These are phyloP conservation scores for Phytophthora pini DNA, from an alignment of 352 stramenopile species.

Conservation along the genomic window DNA sequence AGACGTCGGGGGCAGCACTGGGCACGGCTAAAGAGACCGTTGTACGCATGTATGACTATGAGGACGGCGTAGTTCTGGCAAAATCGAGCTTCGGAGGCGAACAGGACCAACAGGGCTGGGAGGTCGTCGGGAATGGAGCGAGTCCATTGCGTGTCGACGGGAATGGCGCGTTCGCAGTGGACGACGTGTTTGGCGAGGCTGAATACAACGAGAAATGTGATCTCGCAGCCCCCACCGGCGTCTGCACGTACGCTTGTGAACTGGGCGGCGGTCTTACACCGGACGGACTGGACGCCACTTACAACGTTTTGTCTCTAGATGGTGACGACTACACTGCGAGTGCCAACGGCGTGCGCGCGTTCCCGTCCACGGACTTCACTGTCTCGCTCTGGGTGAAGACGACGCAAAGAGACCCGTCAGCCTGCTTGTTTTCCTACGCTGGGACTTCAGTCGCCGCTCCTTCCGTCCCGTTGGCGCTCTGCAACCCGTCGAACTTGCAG, in stretches of 20 bases:
- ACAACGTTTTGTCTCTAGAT: slow-evolving; percentile 49
- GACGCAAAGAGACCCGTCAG: slow-evolving; percentile 21
- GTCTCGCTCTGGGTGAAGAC: slow-evolving; percentile 75
- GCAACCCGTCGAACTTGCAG: slow-evolving; percentile 67
- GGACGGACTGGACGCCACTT: slow-evolving; percentile 12
- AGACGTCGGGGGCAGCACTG: slow-evolving; percentile 32
- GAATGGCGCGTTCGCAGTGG: slow-evolving; percentile 65
- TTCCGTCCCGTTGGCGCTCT: slow-evolving; percentile 53
- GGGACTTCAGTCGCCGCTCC: slow-evolving; percentile 6
- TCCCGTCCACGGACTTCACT: slow-evolving; percentile 63
- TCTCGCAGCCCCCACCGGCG: slow-evolving; percentile 54
- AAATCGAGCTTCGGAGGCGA: slow-evolving; percentile 38
- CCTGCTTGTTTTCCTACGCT: slow-evolving; percentile 63
- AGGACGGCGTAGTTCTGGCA: slow-evolving; percentile 38
- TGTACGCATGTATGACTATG: slow-evolving; percentile 73
- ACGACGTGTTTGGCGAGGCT: slow-evolving; percentile 58
- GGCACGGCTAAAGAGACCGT: slow-evolving; percentile 40
- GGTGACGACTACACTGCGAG: slow-evolving; percentile 54
- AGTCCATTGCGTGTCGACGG: slow-evolving; percentile 50
- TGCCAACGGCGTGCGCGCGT: slow-evolving; percentile 33
- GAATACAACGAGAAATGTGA: slow-evolving; percentile 80
- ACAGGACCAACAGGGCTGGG: slow-evolving; percentile 43
- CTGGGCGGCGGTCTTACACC: slow-evolving; percentile 44
- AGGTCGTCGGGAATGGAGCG: slow-evolving; percentile 61
- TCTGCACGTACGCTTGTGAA: slow-evolving; percentile 61